Percentiles rank a stretch among this genome's conserved stretches.
These are phyloP conservation scores for Volutella citrinella DNA, from an alignment of 2,329 filamentous ascomycete genomes.

Conservation along the genomic window DNA sequence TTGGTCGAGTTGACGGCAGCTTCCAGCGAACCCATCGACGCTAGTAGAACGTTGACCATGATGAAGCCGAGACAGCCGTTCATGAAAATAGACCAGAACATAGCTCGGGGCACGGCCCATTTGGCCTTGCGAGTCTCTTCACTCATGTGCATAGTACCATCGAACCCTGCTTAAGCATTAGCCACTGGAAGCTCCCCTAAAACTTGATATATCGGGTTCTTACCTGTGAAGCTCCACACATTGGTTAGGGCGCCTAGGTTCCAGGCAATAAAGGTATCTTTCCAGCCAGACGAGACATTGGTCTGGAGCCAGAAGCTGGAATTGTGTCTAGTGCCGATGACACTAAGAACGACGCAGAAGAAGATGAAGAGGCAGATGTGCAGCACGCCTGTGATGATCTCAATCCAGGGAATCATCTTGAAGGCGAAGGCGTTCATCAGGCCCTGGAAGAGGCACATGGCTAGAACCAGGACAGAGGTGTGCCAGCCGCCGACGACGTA, in stretches of 20 bases:
- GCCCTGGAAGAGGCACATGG: slow-evolving; percentile 21
- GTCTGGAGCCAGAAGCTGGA: slow-evolving; percentile 19
- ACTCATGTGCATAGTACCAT: slow-evolving; percentile 24
- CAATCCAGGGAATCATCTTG: slow-evolving; percentile 20
- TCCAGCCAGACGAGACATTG: slow-evolving; percentile 21
- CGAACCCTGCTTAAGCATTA: slow-evolving; percentile 20
- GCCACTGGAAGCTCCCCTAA: no score
- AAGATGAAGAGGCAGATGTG: slow-evolving; percentile 21
- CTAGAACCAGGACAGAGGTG: slow-evolving; percentile 21
- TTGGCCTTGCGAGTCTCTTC: slow-evolving; percentile 24
- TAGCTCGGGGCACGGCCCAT: slow-evolving; percentile 21
- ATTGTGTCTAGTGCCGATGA: slow-evolving; percentile 21
- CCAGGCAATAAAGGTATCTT: slow-evolving; percentile 21
- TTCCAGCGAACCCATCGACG: slow-evolving; percentile 21
- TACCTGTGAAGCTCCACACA: slow-evolving; percentile 24
- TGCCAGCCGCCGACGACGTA: slow-evolving; percentile 23
- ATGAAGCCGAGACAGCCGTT: slow-evolving; percentile 23
- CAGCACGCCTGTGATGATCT: slow-evolving; percentile 21
- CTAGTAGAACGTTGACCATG: slow-evolving; percentile 24
- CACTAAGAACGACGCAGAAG: slow-evolving; percentile 20
- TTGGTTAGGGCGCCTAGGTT: slow-evolving; percentile 24
- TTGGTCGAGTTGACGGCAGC: slow-evolving; percentile 20
- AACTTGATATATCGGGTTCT: no score
- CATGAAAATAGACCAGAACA: slow-evolving; percentile 28
- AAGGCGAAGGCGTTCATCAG: slow-evolving; percentile 21